Conservation (phyloP, 2,329 filamentous ascomycete species). For the Bipolaris oryzae region DNA sequence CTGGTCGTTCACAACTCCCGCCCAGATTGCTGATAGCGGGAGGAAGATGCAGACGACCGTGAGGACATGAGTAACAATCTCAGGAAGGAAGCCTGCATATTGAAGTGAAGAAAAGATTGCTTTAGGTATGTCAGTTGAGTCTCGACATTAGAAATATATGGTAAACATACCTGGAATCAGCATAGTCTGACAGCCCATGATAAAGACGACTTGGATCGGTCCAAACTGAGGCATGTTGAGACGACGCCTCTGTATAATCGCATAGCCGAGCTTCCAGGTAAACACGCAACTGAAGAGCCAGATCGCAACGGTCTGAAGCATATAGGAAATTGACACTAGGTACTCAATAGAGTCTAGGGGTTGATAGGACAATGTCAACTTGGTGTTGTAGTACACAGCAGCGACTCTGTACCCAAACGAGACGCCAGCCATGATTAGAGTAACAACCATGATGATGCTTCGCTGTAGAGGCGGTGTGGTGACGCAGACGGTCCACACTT, state of each 20-base stretch:
- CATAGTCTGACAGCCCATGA: slow-evolving; percentile 72
- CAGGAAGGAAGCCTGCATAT: slow-evolving; percentile 58
- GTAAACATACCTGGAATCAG: slow-evolving; percentile 61
- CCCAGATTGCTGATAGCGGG: slow-evolving; percentile 71
- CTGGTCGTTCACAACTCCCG: slow-evolving; percentile 46
- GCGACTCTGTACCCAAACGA: slow-evolving; percentile 62
- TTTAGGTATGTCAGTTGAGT: slow-evolving; percentile 43
- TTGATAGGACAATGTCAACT: slow-evolving; percentile 44
- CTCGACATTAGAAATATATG: background rate
- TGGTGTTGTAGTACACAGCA: slow-evolving; percentile 57
- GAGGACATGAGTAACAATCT: slow-evolving; percentile 61
- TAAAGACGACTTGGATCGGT: slow-evolving; percentile 69
- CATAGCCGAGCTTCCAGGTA: slow-evolving; percentile 64
- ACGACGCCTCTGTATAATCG: slow-evolving; percentile 61
- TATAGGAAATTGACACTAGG: slow-evolving; percentile 51
- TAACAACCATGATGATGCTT: slow-evolving; percentile 54
- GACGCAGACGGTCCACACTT: slow-evolving; percentile 67
- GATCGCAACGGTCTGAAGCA: slow-evolving; percentile 62
- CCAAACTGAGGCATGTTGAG: slow-evolving; percentile 66
- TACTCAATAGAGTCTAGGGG: slow-evolving; percentile 30
- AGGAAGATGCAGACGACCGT: slow-evolving; percentile 67
- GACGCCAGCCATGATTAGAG: slow-evolving; percentile 56
- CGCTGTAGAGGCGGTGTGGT: slow-evolving; percentile 54
- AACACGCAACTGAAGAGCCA: slow-evolving; percentile 69
- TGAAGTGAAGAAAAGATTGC: slow-evolving; percentile 66